Evolutionary conservation across 2,329 filamentous ascomycete species (phyloP).

Genomic region (Diplodia sapinea): DNA sequence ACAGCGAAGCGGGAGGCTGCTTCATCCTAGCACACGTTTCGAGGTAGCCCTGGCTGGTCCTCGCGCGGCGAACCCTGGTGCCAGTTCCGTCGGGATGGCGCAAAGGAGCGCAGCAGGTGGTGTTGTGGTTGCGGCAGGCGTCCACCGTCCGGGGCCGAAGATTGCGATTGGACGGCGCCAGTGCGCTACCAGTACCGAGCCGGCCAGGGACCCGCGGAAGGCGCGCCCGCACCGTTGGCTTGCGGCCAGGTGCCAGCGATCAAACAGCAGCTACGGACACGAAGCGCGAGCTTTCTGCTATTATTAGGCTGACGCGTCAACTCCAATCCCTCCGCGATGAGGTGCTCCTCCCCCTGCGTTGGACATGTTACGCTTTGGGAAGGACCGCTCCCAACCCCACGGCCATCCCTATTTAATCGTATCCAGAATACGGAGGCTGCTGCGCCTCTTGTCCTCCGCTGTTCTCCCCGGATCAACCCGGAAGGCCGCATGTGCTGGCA

Average conservation of each 20-base stretch:
- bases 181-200: not conserved
- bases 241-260: not conserved
- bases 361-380: not conserved
- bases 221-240: not conserved
- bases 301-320: slow-evolving; percentile 13
- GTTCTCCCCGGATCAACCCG: not conserved
- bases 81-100: not conserved
- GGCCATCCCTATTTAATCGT: not conserved
- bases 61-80: not conserved
- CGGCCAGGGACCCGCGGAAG: slow-evolving; percentile 1
- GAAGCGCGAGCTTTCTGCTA: slow-evolving; percentile 19
- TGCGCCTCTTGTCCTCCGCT: not conserved
- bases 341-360: not conserved
- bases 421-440: not conserved
- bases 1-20: not conserved
- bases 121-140: not conserved
- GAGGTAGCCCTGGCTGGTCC: not conserved
- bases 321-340: not conserved
- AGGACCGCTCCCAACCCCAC: not conserved
- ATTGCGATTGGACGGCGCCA: slow-evolving; percentile 17
- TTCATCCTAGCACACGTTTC: not conserved
- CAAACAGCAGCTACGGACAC: not conserved
- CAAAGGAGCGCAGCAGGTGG: not conserved
- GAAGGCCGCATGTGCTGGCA: not conserved
- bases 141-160: not conserved